Percentiles rank a stretch among this genome's conserved stretches.
Evolutionary conservation across 495 filamentous ascomycete species (phyloP).

Genomic region (Aspergillus sclerotioniger): DNA sequence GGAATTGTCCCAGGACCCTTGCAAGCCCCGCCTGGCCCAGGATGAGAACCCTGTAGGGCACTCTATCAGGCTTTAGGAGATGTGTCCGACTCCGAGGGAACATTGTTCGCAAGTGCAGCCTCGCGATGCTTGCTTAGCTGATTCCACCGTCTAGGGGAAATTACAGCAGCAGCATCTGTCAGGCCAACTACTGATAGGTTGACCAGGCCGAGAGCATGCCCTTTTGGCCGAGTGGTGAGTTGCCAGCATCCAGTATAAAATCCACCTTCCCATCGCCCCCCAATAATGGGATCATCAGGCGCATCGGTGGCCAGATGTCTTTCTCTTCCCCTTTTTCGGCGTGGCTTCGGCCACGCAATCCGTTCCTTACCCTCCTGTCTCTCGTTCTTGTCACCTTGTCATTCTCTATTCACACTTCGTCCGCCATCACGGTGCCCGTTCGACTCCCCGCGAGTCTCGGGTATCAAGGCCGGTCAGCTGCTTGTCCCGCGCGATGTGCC

Average conservation of each 20-base stretch:
- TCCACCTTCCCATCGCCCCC: not conserved
- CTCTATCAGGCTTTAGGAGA: no score
- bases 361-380: not conserved
- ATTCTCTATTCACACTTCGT: not conserved
- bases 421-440: constrained; percentile 3
- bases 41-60: no score
- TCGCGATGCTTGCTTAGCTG: no score
- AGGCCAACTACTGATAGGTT: no score
- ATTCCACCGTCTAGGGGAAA: no score
- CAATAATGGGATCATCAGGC: not conserved
- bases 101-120: no score
- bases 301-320: not conserved
- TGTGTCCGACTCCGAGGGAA: no score
- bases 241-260: not conserved
- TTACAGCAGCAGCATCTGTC: no score
- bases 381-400: constrained; percentile 1
- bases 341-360: not conserved
- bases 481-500: constrained; percentile 32
- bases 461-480: constrained; percentile 17
- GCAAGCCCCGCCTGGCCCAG: no score
- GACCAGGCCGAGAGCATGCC: no score
- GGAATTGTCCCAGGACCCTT: no score
- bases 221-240: no score
- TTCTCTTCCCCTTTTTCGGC: not conserved
- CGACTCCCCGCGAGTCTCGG: constrained; percentile 19